Conservation (phyloP, 768 basidiomycete genomes). For the Myochromella boudieri region DNA sequence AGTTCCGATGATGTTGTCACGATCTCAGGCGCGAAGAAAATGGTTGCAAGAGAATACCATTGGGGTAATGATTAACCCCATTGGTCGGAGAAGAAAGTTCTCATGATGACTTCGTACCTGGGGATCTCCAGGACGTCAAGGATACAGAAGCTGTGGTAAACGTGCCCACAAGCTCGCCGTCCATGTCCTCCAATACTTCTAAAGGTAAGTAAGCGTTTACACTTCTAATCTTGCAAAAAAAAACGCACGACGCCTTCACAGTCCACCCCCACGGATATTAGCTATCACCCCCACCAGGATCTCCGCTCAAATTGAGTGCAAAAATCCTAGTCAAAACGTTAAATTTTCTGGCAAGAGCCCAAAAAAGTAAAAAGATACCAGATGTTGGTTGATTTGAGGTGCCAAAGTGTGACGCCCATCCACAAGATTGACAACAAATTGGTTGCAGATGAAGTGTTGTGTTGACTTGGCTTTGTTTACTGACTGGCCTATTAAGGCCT, state of each 20-base stretch:
- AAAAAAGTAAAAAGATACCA: background rate
- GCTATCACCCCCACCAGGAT: constrained; percentile 13
- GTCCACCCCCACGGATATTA: background rate
- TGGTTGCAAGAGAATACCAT: constrained; percentile 17
- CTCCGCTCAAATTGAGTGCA: constrained; percentile 10
- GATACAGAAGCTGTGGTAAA: constrained; percentile 6
- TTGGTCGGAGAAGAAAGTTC: constrained; percentile 16
- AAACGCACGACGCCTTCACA: background rate
- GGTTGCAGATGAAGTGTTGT: background rate
- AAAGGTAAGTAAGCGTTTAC: background rate
- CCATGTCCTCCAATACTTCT: constrained; percentile 1
- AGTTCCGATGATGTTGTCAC: constrained; percentile 16
- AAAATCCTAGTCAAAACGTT: constrained; percentile 3
- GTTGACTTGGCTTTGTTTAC: constrained; percentile 16
- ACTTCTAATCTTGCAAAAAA: background rate
- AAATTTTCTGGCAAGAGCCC: background rate
- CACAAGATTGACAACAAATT: background rate
- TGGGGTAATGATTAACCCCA: constrained; percentile 12
- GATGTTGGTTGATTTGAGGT: background rate
- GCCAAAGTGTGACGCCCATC: constrained; percentile 9
- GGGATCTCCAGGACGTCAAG: constrained; percentile 10
- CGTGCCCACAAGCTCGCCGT: background rate
- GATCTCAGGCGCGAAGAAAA: constrained; percentile 13
- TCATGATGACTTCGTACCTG: constrained; percentile 20
- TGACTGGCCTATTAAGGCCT: background rate